Conservation (phyloP, 1,284 basidiomycete species). For the Melanopsichium pennsylvanicum region DNA sequence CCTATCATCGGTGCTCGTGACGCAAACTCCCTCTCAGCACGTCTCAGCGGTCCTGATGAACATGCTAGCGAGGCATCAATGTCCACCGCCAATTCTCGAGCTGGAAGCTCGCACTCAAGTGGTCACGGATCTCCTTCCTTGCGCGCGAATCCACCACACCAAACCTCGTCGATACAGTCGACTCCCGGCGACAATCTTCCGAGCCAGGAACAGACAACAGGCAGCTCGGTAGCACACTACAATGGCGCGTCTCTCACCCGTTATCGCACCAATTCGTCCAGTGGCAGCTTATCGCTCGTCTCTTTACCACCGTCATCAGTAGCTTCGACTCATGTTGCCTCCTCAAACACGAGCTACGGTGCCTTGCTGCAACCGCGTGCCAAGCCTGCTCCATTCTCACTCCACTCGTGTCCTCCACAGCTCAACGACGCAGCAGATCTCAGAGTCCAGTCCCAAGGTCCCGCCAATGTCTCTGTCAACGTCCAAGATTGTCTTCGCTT, state of each 20-base stretch:
- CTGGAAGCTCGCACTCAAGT: conserved; percentile 33
- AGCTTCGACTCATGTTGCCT: conserved; percentile 37
- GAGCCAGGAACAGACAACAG: neutral
- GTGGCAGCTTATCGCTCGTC: conserved; percentile 33
- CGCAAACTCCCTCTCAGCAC: conserved; percentile 8
- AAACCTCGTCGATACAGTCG: neutral
- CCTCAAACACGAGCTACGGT: conserved; percentile 34
- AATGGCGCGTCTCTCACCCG: conserved; percentile 22
- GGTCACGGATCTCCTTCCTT: conserved; percentile 26
- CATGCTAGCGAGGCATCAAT: conserved; percentile 8
- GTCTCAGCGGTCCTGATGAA: conserved; percentile 14
- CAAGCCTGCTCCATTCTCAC: conserved; percentile 12
- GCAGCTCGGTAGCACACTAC: conserved; percentile 13
- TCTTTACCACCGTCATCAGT: conserved; percentile 34
- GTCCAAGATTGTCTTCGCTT: conserved; percentile 35
- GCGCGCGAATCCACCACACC: conserved; percentile 3
- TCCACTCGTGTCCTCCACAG: conserved; percentile 28
- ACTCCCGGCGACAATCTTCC: conserved; percentile 3
- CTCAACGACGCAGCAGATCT: conserved; percentile 28
- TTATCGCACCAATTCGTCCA: conserved; percentile 38
- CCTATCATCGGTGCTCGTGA: conserved; percentile 38
- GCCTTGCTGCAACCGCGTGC: conserved; percentile 9
- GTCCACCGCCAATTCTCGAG: conserved; percentile 18
- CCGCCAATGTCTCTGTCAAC: conserved; percentile 31
- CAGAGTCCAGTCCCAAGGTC: conserved; percentile 29